These are phyloP conservation scores for Alternaria sp. DNA, from an alignment of 2,329 filamentous ascomycete genomes.

Conservation along the genomic window DNA sequence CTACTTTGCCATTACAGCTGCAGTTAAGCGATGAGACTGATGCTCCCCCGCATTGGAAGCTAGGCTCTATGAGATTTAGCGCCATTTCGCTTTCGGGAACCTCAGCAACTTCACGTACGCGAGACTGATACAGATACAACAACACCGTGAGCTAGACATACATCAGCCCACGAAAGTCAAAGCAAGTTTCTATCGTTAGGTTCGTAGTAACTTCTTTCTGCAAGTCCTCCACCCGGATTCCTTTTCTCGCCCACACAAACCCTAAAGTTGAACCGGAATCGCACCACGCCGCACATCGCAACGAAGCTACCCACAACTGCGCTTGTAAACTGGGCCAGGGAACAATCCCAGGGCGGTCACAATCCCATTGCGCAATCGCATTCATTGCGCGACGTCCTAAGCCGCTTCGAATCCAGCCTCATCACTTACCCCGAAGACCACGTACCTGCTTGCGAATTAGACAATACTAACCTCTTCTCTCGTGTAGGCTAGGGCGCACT, in stretches of 20 bases:
- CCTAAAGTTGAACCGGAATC: slow-evolving; percentile 27
- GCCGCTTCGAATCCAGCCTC: slow-evolving; percentile 1
- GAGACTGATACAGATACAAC: slow-evolving; percentile 21
- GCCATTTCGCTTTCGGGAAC: slow-evolving; percentile 27
- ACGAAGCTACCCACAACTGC: slow-evolving; percentile 16
- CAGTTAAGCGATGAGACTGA: not conserved
- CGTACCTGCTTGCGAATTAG: slow-evolving; percentile 1
- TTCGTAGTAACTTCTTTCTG: slow-evolving; percentile 27
- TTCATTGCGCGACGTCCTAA: slow-evolving; percentile 8
- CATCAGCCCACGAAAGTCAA: slow-evolving; percentile 9
- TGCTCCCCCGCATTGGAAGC: slow-evolving; percentile 19
- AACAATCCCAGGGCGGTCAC: not conserved
- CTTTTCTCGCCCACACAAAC: slow-evolving; percentile 40
- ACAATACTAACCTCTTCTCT: slow-evolving; percentile 23
- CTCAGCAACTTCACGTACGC: slow-evolving; percentile 28
- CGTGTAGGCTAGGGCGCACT: slow-evolving; percentile 60
- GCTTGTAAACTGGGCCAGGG: not conserved
- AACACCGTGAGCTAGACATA: slow-evolving; percentile 16
- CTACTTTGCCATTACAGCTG: not conserved
- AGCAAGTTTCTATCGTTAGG: slow-evolving; percentile 16
- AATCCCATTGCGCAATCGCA: not conserved
- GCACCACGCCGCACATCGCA: slow-evolving; percentile 20
- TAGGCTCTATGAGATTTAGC: slow-evolving; percentile 19
- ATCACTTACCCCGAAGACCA: not conserved
- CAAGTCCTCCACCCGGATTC: slow-evolving; percentile 61